Percentiles rank a stretch among this genome's conserved stretches.
Evolutionary conservation across 495 filamentous ascomycete species (phyloP).

Genomic region (Penicillium paxilli): DNA sequence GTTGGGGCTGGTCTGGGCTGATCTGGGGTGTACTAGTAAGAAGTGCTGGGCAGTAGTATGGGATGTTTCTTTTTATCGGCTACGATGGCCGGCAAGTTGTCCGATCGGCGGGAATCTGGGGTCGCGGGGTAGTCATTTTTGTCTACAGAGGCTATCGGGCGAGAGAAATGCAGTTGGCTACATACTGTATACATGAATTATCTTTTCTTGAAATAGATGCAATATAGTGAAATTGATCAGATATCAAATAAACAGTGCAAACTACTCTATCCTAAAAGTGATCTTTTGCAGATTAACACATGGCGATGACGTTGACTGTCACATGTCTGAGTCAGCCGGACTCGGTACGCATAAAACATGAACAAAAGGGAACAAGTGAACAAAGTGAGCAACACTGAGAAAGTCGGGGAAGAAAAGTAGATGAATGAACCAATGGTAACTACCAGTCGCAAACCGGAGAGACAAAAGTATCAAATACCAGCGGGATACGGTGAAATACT

Average conservation of each 20-base stretch:
- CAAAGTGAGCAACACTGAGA: too few species aligned
- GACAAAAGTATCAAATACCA: not conserved
- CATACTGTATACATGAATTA: too few species aligned
- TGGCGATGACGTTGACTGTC: conserved; percentile 29
- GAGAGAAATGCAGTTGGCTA: too few species aligned
- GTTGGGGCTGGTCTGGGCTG: not conserved
- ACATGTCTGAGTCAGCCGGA: conserved; percentile 36
- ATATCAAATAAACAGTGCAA: too few species aligned
- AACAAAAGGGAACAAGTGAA: not conserved
- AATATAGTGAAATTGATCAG: too few species aligned
- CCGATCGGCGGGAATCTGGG: conserved; percentile 23
- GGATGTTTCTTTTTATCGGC: conserved; percentile 4
- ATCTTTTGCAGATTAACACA: conserved; percentile 12
- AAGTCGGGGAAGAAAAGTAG: too few species aligned
- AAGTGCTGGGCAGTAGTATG: too few species aligned
- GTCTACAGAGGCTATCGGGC: not conserved
- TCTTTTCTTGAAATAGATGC: too few species aligned
- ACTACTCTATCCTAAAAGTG: too few species aligned
- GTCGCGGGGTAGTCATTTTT: conserved; percentile 5
- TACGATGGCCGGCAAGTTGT: conserved; percentile 18
- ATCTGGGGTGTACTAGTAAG: not conserved
- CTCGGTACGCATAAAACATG: conserved; percentile 12
- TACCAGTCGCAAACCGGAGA: too few species aligned
- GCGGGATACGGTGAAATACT: not conserved
- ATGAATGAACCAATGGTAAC: too few species aligned